Evolutionary conservation across 164 flowering plant species (phyloP).

Genomic region (Echeveria elegans): DNA sequence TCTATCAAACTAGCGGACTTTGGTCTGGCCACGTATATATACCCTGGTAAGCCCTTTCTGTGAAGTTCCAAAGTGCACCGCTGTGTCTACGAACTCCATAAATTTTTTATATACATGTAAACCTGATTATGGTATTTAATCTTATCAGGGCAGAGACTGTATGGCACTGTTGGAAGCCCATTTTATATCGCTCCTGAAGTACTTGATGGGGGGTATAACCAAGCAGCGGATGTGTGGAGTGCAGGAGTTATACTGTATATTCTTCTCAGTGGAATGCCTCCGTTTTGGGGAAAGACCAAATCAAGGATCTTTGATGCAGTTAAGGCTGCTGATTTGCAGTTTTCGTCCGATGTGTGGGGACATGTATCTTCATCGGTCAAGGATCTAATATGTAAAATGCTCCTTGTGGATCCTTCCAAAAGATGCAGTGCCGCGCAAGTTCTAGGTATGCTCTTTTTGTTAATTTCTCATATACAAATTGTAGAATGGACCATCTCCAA

Average conservation of each 20-base stretch:
- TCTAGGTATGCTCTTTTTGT: conserved; percentile 41
- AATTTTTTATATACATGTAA: neutral
- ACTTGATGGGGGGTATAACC: conserved; percentile 27
- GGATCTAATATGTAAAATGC: conserved; percentile 65
- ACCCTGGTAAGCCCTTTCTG: conserved; percentile 18
- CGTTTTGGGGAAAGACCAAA: conserved; percentile 60
- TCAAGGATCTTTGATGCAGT: conserved; percentile 79
- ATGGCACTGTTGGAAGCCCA: conserved; percentile 38
- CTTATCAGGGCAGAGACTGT: conserved; percentile 22
- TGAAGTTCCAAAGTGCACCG: neutral
- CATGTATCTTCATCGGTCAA: conserved; percentile 50
- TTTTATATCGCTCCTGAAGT: conserved; percentile 48
- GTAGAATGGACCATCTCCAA: neutral
- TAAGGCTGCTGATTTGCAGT: conserved; percentile 58
- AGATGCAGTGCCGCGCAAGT: conserved; percentile 66
- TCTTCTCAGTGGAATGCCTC: conserved; percentile 38
- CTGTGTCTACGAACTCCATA: neutral
- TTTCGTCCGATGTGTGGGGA: conserved; percentile 63
- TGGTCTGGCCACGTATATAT: conserved; percentile 33
- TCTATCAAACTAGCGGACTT: conserved; percentile 38
- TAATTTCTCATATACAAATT: neutral
- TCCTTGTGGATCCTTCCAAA: conserved; percentile 49
- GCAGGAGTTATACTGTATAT: conserved; percentile 38
- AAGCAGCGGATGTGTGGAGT: conserved; percentile 41
- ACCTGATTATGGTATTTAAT: neutral